A percentile compares a stretch with the other conserved stretches of the same genome.
These are phyloP conservation scores for Leccinum arenicola DNA, from an alignment of 768 basidiomycete genomes.

Conservation along the genomic window DNA sequence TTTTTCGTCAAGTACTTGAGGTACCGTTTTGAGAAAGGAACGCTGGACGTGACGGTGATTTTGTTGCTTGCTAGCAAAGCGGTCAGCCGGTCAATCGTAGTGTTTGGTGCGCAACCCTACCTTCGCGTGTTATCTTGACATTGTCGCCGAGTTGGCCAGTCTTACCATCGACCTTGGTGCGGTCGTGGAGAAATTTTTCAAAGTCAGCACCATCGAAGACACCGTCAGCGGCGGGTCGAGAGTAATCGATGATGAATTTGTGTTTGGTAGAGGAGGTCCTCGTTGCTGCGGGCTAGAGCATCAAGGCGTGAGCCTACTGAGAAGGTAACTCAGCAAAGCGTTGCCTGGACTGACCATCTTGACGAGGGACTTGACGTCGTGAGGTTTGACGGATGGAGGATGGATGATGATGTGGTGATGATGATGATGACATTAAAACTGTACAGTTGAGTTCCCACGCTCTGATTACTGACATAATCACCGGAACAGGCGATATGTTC, in stretches of 20 bases:
- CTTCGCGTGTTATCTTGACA: slow-evolving; percentile 84
- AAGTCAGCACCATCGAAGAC: slow-evolving; percentile 63
- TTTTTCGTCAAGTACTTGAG: slow-evolving; percentile 99
- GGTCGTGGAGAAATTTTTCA: slow-evolving; percentile 91
- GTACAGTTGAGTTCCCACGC: slow-evolving; percentile 44
- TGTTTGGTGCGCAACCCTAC: slow-evolving; percentile 39
- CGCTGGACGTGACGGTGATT: slow-evolving; percentile 80
- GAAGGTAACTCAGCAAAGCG: slow-evolving; percentile 89
- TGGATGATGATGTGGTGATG: background rate
- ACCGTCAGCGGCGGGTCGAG: slow-evolving; percentile 68
- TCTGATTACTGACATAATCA: slow-evolving; percentile 8
- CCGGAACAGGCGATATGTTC: slow-evolving; percentile 10
- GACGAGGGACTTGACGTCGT: slow-evolving; percentile 18
- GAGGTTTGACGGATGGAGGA: background rate
- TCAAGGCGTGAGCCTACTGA: slow-evolving; percentile 80
- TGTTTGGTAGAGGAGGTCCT: slow-evolving; percentile 58
- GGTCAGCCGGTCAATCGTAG: slow-evolving; percentile 1
- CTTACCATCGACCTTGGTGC: slow-evolving; percentile 92
- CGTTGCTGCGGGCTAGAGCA: slow-evolving; percentile 51
- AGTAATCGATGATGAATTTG: slow-evolving; percentile 86
- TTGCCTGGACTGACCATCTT: slow-evolving; percentile 74
- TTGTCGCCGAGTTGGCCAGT: slow-evolving; percentile 88
- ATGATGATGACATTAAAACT: slow-evolving; percentile 36
- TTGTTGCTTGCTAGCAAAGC: slow-evolving; percentile 61
- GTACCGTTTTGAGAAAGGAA: slow-evolving; percentile 95